Evolutionary conservation across 2,329 filamentous ascomycete genomes (phyloP).

Genomic region (Alternaria infectoria): DNA sequence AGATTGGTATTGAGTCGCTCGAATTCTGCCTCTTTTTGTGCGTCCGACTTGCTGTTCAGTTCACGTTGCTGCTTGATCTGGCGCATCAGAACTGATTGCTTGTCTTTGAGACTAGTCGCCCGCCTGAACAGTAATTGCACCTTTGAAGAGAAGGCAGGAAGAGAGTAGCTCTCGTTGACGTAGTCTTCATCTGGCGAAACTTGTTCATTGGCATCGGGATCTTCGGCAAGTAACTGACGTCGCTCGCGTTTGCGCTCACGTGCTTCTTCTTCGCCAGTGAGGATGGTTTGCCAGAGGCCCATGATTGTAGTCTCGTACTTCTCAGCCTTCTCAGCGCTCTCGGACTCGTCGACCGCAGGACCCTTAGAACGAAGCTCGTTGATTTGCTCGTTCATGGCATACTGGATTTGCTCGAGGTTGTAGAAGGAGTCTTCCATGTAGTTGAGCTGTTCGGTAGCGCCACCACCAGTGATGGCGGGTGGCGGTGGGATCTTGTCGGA

Average conservation of each 20-base stretch:
- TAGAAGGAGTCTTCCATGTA: constrained; percentile 70
- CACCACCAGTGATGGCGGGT: constrained; percentile 63
- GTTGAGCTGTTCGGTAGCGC: constrained; percentile 69
- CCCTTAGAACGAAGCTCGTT: constrained; percentile 32
- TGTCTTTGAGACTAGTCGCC: constrained; percentile 79
- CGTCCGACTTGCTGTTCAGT: constrained; percentile 85
- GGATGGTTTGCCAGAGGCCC: constrained; percentile 61
- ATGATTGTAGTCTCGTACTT: constrained; percentile 60
- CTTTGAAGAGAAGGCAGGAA: constrained; percentile 77
- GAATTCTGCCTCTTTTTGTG: constrained; percentile 49
- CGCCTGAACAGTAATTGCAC: constrained; percentile 80
- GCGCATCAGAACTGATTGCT: constrained; percentile 85
- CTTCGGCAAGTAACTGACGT: constrained; percentile 53
- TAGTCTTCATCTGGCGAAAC: constrained; percentile 68
- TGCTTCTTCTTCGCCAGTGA: constrained; percentile 51
- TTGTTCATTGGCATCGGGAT: constrained; percentile 64
- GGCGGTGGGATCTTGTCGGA: constrained; percentile 61
- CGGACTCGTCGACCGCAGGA: constrained; percentile 23
- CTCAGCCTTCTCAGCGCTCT: constrained; percentile 35
- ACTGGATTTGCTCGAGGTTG: constrained; percentile 46
- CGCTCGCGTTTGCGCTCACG: constrained; percentile 47
- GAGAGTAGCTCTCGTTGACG: constrained; percentile 68
- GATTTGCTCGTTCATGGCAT: constrained; percentile 38
- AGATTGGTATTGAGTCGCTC: constrained; percentile 51
- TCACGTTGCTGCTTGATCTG: constrained; percentile 96